Evolutionary conservation across 805 yeast genomes (phyloP), one percentile per base, ranked within the genome.

Genomic region (Lachancea meyersii): DNA sequence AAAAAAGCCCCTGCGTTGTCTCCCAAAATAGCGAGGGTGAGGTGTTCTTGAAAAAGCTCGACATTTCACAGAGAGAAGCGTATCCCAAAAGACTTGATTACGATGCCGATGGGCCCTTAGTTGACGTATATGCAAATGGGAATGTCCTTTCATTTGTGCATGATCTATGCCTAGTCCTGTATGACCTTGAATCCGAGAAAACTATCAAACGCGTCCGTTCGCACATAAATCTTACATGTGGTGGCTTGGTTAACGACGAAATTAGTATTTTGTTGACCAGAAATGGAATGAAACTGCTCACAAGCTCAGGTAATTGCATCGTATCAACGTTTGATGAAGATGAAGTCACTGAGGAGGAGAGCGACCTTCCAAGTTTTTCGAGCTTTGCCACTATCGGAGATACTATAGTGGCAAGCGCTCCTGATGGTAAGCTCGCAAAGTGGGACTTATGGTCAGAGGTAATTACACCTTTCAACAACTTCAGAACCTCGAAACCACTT

Each of bases 401-500:
- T 10, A 10, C 43, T 8, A 20, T 59, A 14, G 31, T 60, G 4
- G 31, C 53, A 2, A 47, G 48, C 3, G 42, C 57, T 3, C 44
- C 39, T 11, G 38, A 48, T 3, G 66, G 65, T 4, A 38, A 47
- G 5, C 54, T 55, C 23, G 55, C 55, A 36, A 14, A 50, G 2
- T 57, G 64, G 60, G 44, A 51, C 22, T 40, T 57, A 20, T 62
- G 63, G 61, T 53, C 53, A 47, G 57, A 56, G 44, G 28, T 43
- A 13, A 33, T 35, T 9, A 51, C 52, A 11, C 46, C 52, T 2
- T 43, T 41, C 18, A 49, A 53, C 17, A 54, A 62, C 47, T 49
- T 54, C 13, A 49, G 63, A 24, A 24, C 40, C 9, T 48, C 54
- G 3, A 45, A 45, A n/a, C 44, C 54, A 6, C 52, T 51, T 35